Evolutionary conservation across 1,284 basidiomycete species (phyloP).

Genomic region (Sphaerobolus stellatus): DNA sequence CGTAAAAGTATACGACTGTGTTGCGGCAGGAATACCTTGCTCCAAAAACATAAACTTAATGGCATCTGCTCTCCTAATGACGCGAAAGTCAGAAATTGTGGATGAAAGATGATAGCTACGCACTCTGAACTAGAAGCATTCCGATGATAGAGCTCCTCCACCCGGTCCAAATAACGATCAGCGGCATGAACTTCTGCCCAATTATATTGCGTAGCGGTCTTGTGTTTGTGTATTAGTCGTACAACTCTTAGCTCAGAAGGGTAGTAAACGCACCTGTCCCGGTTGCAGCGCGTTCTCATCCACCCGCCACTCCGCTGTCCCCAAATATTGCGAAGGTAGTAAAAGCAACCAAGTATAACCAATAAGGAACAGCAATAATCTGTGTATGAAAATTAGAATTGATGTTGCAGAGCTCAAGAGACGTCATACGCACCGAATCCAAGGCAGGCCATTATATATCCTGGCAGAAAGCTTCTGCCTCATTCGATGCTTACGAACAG

Average conservation of each 20-base stretch:
- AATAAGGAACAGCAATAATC: slow-evolving; percentile 53
- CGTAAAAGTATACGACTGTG: slow-evolving; percentile 65
- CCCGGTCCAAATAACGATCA: slow-evolving; percentile 68
- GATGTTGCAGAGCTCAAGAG: neutral
- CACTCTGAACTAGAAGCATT: slow-evolving; percentile 73
- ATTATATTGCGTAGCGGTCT: slow-evolving; percentile 87
- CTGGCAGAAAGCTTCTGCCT: too few species aligned
- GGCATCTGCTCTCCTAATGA: slow-evolving; percentile 58
- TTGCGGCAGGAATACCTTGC: slow-evolving; percentile 67
- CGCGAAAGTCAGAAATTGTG: slow-evolving; percentile 13
- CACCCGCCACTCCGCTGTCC: slow-evolving; percentile 73
- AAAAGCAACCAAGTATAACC: slow-evolving; percentile 76
- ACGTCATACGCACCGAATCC: slow-evolving; percentile 10
- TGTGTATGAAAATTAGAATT: slow-evolving; percentile 26
- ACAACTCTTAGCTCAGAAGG: neutral
- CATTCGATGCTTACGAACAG: too few species aligned
- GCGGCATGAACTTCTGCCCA: slow-evolving; percentile 87
- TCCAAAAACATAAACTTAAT: slow-evolving; percentile 61
- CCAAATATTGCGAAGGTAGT: slow-evolving; percentile 66
- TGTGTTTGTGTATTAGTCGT: slow-evolving; percentile 1
- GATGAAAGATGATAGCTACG: slow-evolving; percentile 31
- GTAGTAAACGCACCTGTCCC: slow-evolving; percentile 59
- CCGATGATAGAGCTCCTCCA: slow-evolving; percentile 61
- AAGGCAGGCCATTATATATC: slow-evolving; percentile 2
- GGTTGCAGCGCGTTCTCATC: slow-evolving; percentile 95